Evolutionary conservation across 495 filamentous ascomycete species (phyloP).

Genomic region (Neurospora discreta): DNA sequence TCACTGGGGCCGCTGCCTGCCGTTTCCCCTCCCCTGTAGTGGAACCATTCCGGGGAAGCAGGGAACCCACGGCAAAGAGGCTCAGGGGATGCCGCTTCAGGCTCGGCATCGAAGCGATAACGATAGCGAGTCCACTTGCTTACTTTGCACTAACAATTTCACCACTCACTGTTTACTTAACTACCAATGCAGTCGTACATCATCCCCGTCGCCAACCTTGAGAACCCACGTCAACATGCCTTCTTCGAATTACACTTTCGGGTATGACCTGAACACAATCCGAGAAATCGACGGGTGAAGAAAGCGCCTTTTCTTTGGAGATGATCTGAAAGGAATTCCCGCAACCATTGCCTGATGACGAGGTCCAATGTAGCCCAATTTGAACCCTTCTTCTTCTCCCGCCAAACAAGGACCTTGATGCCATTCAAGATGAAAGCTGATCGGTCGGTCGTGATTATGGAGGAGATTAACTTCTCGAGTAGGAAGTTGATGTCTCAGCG

Average conservation of each 20-base stretch:
- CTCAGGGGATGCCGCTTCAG: neutral
- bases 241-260: neutral
- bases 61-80: neutral
- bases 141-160: neutral
- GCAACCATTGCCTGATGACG: neutral
- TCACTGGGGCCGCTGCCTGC: neutral
- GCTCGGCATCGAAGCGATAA: neutral
- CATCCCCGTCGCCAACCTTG: neutral
- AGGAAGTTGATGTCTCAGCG: neutral
- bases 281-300: fast-evolving
- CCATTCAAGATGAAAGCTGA: neutral
- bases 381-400: neutral
- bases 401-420: neutral
- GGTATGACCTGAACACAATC: neutral
- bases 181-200: no score
- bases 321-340: neutral
- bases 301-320: neutral
- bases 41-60: neutral
- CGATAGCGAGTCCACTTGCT: neutral
- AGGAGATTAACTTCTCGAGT: neutral
- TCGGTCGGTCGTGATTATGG: neutral
- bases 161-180: neutral
- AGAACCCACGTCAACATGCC: neutral
- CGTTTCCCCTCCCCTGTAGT: neutral
- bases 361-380: neutral